phyloP scores from a whole-genome alignment of 2,329 filamentous ascomycete genomes.

The Penicillium aurantiogriseum region DNA sequence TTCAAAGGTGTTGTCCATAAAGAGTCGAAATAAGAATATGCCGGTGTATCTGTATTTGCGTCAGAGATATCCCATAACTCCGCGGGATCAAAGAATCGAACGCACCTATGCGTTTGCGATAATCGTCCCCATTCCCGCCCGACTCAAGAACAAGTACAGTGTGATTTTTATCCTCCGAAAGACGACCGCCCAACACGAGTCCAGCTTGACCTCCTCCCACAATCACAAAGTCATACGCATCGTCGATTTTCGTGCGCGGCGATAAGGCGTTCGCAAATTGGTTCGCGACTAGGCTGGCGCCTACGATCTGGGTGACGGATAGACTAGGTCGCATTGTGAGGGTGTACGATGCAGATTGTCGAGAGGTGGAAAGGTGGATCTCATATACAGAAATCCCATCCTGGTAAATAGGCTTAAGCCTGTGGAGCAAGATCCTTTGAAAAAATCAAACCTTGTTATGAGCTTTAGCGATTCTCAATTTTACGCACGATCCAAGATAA shows the following conservation, averaged over 20 bases:
- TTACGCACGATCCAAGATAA: constrained; percentile 8
- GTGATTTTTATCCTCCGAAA: constrained; percentile 46
- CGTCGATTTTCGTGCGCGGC: constrained; percentile 27
- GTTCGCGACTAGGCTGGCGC: neutral
- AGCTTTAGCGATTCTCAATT: neutral
- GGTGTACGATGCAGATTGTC: neutral
- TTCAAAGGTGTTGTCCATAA: constrained; percentile 38
- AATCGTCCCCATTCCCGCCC: constrained; percentile 34
- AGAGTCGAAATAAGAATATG: constrained; percentile 35
- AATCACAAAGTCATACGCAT: constrained; percentile 42
- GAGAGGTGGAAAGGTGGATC: neutral
- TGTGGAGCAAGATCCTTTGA: neutral
- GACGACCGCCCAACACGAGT: constrained; percentile 43
- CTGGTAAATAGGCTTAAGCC: neutral
- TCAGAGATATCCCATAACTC: neutral
- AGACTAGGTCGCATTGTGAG: neutral
- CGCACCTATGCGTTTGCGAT: constrained; percentile 34
- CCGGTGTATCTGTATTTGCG: constrained; percentile 30
- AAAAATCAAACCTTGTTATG: neutral
- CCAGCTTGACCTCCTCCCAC: constrained; percentile 58
- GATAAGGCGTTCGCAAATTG: constrained; percentile 21
- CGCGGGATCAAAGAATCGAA: neutral
- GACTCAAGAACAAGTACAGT: constrained; percentile 37
- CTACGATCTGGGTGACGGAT: neutral
- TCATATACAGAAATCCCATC: neutral